These are phyloP conservation scores for Starmerella floricola DNA, from an alignment of 805 yeast genomes.

Conservation along the genomic window DNA sequence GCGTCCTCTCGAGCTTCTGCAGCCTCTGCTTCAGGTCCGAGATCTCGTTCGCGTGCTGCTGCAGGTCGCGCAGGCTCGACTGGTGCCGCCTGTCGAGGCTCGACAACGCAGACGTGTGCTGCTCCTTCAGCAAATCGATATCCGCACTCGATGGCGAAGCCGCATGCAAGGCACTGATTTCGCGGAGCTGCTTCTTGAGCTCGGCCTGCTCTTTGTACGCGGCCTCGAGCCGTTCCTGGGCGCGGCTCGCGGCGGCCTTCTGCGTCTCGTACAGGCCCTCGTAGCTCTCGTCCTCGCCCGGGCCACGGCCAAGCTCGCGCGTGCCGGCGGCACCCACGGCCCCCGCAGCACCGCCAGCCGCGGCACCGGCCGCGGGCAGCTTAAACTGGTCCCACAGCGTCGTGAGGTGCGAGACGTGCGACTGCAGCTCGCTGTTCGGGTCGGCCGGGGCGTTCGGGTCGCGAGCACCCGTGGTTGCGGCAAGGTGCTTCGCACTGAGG, in stretches of 20 bases:
- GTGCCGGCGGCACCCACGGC: constrained; percentile 8
- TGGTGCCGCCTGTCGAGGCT: constrained; percentile 13
- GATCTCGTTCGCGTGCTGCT: constrained; percentile 2
- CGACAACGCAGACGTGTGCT: constrained; percentile 10
- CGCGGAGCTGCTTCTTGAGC: constrained; percentile 23
- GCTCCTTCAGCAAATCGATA: constrained; percentile 18
- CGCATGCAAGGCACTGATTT: constrained; percentile 19
- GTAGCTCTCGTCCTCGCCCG: constrained; percentile 11
- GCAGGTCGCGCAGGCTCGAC: constrained; percentile 2
- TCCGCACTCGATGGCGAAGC: constrained; percentile 20
- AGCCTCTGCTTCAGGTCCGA: constrained; percentile 29
- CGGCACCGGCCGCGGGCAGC: constrained; percentile 1
- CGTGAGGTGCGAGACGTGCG: constrained; percentile 11
- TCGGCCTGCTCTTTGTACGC: constrained; percentile 21
- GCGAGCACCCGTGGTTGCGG: constrained; percentile 2
- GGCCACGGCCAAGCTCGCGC: background rate
- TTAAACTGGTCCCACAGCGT: constrained; percentile 16
- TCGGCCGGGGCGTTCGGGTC: constrained; percentile 1
- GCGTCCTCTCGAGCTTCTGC: constrained; percentile 28
- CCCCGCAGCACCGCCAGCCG: constrained; percentile 6
- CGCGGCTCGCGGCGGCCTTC: constrained; percentile 25
- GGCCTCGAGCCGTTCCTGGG: constrained; percentile 27
- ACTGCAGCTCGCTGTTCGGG: constrained; percentile 9
- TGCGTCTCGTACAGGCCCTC: constrained; percentile 24
- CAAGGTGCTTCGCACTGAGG: constrained; percentile 17